Percentiles rank a stretch among this genome's conserved stretches.
These are phyloP conservation scores for Trametes gibbosa DNA, from an alignment of 768 basidiomycete species.

Conservation along the genomic window DNA sequence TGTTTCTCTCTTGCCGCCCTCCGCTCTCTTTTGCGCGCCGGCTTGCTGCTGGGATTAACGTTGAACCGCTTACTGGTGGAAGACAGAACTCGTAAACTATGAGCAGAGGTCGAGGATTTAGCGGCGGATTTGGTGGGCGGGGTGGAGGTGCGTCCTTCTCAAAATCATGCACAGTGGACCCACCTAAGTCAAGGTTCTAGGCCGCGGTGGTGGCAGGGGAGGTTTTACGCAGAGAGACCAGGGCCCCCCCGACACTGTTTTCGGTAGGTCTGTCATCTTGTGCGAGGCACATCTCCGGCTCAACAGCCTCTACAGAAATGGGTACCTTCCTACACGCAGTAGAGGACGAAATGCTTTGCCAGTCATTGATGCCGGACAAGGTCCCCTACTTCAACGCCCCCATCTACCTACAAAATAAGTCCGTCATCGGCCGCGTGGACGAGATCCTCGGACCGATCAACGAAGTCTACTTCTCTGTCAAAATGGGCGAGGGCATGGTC, in stretches of 20 bases:
- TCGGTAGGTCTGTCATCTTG: slow-evolving; percentile 46
- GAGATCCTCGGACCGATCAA: slow-evolving; percentile 99
- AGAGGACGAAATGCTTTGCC: slow-evolving; percentile 97
- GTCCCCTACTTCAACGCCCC: slow-evolving; percentile 99
- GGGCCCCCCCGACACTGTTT: slow-evolving; percentile 77
- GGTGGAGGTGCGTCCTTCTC: slow-evolving; percentile 42
- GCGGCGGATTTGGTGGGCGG: slow-evolving; percentile 46
- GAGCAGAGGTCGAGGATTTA: slow-evolving; percentile 55
- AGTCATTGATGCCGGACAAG: slow-evolving; percentile 79
- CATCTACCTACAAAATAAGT: slow-evolving; percentile 96
- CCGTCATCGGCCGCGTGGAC: slow-evolving; percentile 94
- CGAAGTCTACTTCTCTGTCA: slow-evolving; percentile 96
- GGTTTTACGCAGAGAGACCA: slow-evolving; percentile 68
- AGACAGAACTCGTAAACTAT: slow-evolving; percentile 30
- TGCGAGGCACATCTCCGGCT: neutral
- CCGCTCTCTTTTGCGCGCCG: neutral
- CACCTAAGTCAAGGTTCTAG: slow-evolving; percentile 39
- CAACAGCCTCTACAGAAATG: slow-evolving; percentile 59
- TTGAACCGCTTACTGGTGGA: neutral
- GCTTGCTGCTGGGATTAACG: neutral
- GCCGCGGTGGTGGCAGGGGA: slow-evolving; percentile 65
- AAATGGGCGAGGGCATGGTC: slow-evolving; percentile 95
- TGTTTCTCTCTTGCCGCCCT: slow-evolving; percentile 3
- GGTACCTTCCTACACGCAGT: slow-evolving; percentile 93
- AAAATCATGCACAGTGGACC: neutral